Conservation (phyloP, 1,284 basidiomycete genomes). For the Takashimella koratensis region DNA sequence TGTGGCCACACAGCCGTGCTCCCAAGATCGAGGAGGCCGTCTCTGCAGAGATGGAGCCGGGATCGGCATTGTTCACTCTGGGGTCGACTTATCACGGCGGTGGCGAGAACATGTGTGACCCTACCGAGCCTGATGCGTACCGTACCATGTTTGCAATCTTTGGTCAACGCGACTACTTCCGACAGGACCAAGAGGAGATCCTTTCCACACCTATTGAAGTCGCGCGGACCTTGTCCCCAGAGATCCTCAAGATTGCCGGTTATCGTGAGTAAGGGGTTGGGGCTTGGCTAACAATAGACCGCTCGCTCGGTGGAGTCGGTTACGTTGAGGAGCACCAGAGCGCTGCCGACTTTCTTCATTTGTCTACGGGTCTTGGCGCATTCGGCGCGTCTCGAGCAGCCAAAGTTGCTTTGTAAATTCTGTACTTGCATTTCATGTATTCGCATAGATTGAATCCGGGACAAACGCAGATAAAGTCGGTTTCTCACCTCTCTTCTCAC, state of each 20-base stretch:
- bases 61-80: conserved; percentile 21
- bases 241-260: conserved; percentile 20
- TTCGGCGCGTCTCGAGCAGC: background rate
- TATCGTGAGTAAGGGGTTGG: conserved; percentile 13
- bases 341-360: conserved; percentile 11
- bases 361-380: background rate
- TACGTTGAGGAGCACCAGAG: conserved; percentile 22
- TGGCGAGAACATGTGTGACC: conserved; percentile 21
- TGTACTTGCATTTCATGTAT: background rate
- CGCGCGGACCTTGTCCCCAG: conserved; percentile 14
- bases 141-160: conserved; percentile 24
- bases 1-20: conserved; percentile 13
- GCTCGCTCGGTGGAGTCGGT: conserved; percentile 18
- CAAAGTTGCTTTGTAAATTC: background rate
- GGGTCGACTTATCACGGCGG: conserved; percentile 22
- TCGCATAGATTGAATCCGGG: too few relatives aligned
- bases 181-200: conserved; percentile 23
- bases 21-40: conserved; percentile 16
- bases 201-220: conserved; percentile 19
- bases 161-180: conserved; percentile 22
- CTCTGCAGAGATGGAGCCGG: conserved; percentile 23
- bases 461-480: too few relatives aligned
- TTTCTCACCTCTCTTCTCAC: background rate
- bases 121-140: conserved; percentile 13
- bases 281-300: conserved; percentile 8